A percentile compares a stretch with the other conserved stretches of the same genome.
These are phyloP conservation scores for Musa itinerans DNA, from an alignment of 176 grass and related monocot species.

Conservation along the genomic window DNA sequence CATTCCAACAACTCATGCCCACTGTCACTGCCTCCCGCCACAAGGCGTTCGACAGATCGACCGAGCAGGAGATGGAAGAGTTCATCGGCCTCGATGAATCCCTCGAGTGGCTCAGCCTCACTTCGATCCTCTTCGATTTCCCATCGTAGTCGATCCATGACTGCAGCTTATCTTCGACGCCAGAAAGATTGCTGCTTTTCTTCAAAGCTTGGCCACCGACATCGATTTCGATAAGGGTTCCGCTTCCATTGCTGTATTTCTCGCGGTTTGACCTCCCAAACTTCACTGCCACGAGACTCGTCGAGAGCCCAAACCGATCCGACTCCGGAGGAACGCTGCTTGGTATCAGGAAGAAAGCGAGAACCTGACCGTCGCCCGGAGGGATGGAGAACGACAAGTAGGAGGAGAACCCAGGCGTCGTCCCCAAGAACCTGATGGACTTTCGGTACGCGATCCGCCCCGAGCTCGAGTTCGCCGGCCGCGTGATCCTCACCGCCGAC, in stretches of 20 bases:
- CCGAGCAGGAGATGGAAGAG: conserved; percentile 35
- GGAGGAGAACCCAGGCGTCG: conserved; percentile 44
- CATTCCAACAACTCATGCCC: conserved; percentile 29
- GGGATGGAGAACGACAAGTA: conserved; percentile 76
- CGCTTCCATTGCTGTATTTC: not conserved
- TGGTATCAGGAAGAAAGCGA: conserved; percentile 54
- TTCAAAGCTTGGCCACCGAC: conserved; percentile 26
- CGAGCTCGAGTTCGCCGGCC: conserved; percentile 27
- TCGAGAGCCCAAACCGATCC: not conserved
- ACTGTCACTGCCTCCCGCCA: conserved; percentile 26
- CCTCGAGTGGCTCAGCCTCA: conserved; percentile 40
- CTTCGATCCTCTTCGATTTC: conserved; percentile 28
- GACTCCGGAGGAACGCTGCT: conserved; percentile 4
- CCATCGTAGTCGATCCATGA: conserved; percentile 72
- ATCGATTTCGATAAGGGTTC: conserved; percentile 27
- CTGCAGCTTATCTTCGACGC: conserved; percentile 26
- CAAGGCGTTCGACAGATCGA: conserved; percentile 40
- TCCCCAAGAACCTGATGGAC: conserved; percentile 29
- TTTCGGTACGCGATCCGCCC: conserved; percentile 39
- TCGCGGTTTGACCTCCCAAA: conserved; percentile 1
- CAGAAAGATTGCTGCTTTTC: conserved; percentile 20
- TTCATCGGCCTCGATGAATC: not conserved
- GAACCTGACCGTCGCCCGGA: not conserved
- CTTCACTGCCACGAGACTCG: conserved; percentile 22
- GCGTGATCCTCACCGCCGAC: conserved; percentile 22